Conservation (phyloP, 345 rosid species). For the Rubroshorea leprosula region DNA sequence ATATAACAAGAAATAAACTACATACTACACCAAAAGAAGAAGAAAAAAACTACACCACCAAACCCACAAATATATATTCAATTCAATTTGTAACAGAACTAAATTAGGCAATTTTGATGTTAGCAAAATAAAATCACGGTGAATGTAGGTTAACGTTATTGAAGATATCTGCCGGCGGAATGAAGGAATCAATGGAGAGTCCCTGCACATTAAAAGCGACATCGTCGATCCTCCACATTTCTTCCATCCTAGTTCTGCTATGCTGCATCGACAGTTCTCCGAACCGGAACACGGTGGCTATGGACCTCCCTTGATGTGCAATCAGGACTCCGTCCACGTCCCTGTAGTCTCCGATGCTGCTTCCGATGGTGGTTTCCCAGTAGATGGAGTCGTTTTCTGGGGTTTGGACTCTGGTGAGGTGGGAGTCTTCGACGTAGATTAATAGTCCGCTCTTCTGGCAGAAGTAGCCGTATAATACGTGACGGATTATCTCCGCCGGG, state of each 20-base stretch:
- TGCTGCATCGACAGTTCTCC: constrained; percentile 69
- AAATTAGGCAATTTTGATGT: too few species aligned
- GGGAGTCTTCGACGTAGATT: constrained; percentile 83
- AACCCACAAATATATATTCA: constrained; percentile 11
- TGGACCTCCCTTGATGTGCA: constrained; percentile 80
- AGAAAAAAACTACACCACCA: neutral
- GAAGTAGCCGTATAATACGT: constrained; percentile 88
- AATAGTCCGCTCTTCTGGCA: constrained; percentile 85
- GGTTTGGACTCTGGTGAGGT: constrained; percentile 69
- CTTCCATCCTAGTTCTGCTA: constrained; percentile 84
- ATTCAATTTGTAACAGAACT: too few species aligned
- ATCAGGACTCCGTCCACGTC: constrained; percentile 78
- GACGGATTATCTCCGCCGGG: constrained; percentile 84
- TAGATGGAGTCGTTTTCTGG: constrained; percentile 55
- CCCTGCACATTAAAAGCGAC: constrained; percentile 88
- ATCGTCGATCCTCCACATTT: constrained; percentile 86
- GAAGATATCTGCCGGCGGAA: constrained; percentile 86
- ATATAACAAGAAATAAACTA: constrained; percentile 5
- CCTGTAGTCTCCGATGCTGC: constrained; percentile 74
- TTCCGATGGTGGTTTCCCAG: constrained; percentile 95
- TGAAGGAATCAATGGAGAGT: constrained; percentile 75
- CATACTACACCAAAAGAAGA: constrained; percentile 11
- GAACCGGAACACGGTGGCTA: constrained; percentile 82
- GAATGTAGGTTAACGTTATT: constrained; percentile 21
- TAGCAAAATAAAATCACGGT: neutral